Conservation (phyloP, 2,329 filamentous ascomycete genomes). For the Didymella sp. region DNA sequence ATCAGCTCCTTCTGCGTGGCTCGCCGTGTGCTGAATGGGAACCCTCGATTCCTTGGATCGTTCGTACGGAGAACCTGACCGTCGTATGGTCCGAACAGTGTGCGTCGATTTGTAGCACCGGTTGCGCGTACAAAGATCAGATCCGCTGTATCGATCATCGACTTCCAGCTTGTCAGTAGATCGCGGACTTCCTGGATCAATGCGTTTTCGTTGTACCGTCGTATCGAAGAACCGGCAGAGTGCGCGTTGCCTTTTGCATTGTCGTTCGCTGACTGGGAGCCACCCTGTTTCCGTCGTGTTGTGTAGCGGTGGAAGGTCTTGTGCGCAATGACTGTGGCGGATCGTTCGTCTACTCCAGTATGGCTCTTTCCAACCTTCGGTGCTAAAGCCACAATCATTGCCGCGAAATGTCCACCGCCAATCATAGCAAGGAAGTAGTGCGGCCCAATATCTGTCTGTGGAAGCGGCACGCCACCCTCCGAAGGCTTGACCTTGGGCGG, state of each 20-base stretch:
- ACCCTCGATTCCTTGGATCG: constrained; percentile 81
- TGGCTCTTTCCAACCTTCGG: constrained; percentile 77
- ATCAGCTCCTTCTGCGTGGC: constrained; percentile 95
- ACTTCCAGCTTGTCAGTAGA: constrained; percentile 83
- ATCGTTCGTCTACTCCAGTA: constrained; percentile 76
- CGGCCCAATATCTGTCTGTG: constrained; percentile 70
- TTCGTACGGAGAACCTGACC: constrained; percentile 81
- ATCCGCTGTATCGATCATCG: constrained; percentile 81
- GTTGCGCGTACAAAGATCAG: constrained; percentile 89
- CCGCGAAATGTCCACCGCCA: constrained; percentile 95
- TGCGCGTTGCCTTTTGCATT: constrained; percentile 92
- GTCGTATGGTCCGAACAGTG: constrained; percentile 90
- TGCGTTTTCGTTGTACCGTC: constrained; percentile 93
- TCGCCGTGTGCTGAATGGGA: constrained; percentile 90
- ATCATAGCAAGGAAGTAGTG: constrained; percentile 99
- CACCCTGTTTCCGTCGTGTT: constrained; percentile 93
- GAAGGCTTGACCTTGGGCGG: constrained; percentile 54
- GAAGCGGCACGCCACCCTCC: constrained; percentile 65
- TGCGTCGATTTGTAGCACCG: constrained; percentile 83
- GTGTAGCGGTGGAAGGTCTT: constrained; percentile 99
- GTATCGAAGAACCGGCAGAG: constrained; percentile 87
- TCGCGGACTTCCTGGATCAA: constrained; percentile 86
- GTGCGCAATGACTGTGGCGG: constrained; percentile 88
- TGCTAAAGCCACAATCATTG: constrained; percentile 89
- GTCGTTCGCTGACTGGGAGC: constrained; percentile 92